These are phyloP conservation scores for Sphaerulina musiva DNA, from an alignment of 2,329 filamentous ascomycete genomes.

Conservation along the genomic window DNA sequence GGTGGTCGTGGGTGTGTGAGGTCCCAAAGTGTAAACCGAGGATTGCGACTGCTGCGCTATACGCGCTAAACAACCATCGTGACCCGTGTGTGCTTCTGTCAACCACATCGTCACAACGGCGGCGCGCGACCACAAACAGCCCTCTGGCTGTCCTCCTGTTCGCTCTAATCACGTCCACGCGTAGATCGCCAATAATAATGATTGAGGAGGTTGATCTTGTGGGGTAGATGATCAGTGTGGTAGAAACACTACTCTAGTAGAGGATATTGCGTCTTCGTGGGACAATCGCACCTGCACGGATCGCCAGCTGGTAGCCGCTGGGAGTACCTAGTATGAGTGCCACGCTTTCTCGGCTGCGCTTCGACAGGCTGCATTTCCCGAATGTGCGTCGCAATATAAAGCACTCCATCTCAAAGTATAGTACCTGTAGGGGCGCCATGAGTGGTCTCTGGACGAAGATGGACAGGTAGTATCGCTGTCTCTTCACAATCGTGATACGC, in stretches of 20 bases:
- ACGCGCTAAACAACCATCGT: not conserved
- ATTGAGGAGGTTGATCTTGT: constrained; percentile 8
- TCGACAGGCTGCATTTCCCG: constrained; percentile 2
- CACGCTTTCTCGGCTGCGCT: constrained; percentile 1
- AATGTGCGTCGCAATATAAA: constrained; percentile 5
- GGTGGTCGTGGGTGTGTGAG: constrained; percentile 2
- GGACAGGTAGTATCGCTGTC: constrained; percentile 4
- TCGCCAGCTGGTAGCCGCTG: constrained; percentile 9
- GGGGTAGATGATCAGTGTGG: not conserved
- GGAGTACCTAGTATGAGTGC: constrained; percentile 5
- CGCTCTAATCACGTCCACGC: no score
- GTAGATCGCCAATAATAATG: constrained; percentile 12
- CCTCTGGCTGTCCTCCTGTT: not conserved
- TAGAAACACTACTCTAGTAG: constrained; percentile 3
- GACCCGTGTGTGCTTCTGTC: not conserved
- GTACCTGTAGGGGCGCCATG: no score
- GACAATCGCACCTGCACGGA: constrained; percentile 12
- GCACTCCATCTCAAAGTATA: not conserved
- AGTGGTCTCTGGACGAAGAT: no score
- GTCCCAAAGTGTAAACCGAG: constrained; percentile 2
- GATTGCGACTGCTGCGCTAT: not conserved
- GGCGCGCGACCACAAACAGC: constrained; percentile 1
- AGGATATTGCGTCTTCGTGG: constrained; percentile 18
- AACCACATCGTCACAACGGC: not conserved
- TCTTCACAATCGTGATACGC: constrained; percentile 7